Conservation (phyloP, 805 yeast genomes). For the Barnettozyma pratensis region DNA sequence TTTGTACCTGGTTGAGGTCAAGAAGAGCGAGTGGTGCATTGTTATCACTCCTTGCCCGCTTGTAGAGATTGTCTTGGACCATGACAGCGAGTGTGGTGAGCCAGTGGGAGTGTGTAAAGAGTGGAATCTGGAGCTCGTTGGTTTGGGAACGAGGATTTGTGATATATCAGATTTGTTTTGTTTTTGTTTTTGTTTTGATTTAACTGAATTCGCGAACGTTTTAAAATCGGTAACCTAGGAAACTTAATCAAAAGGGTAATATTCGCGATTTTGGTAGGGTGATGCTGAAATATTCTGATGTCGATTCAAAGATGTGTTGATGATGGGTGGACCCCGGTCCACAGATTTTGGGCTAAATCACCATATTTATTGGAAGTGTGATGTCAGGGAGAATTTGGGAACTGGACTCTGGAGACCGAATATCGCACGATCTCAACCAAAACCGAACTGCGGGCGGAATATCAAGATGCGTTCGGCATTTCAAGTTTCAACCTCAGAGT, state of each 20-base stretch:
- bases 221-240: neutral
- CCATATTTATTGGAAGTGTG: too few relatives aligned
- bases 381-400: too few relatives aligned
- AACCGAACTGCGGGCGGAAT: too few relatives aligned
- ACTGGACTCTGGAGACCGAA: too few relatives aligned
- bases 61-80: conserved; percentile 24
- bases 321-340: too few relatives aligned
- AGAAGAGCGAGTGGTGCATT: conserved; percentile 19
- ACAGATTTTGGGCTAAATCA: too few relatives aligned
- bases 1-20: conserved; percentile 23
- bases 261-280: too few relatives aligned
- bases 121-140: neutral
- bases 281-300: too few relatives aligned
- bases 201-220: neutral
- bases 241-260: neutral
- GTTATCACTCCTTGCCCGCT: conserved; percentile 14
- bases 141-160: neutral
- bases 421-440: too few relatives aligned
- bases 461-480: too few relatives aligned
- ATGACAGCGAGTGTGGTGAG: conserved; percentile 1
- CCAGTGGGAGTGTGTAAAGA: neutral
- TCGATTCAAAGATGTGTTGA: too few relatives aligned
- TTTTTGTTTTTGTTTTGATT: conserved; percentile 5
- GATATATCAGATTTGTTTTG: neutral
- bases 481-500: too few relatives aligned